Conservation (phyloP, 768 basidiomycete genomes). For the Lactarius hatsudake region DNA sequence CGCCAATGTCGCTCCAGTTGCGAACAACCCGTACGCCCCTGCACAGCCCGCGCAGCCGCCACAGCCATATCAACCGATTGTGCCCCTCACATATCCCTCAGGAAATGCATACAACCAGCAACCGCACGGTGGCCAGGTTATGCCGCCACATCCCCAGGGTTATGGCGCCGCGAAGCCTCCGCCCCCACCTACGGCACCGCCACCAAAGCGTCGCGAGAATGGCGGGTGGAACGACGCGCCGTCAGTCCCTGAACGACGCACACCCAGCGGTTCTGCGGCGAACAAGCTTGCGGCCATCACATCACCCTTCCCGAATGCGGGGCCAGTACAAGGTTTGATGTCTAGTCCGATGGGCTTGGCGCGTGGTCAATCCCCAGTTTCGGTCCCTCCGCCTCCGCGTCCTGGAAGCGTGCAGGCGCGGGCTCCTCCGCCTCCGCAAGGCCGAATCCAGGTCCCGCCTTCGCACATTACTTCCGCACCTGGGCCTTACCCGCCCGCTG, state of each 20-base stretch:
- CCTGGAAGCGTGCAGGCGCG: slow-evolving; percentile 51
- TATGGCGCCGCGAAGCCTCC: slow-evolving; percentile 41
- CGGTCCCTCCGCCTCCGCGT: slow-evolving; percentile 56
- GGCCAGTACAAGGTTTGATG: slow-evolving; percentile 31
- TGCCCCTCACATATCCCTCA: slow-evolving; percentile 15
- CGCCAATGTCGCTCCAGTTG: slow-evolving; percentile 14
- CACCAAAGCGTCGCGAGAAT: slow-evolving; percentile 49
- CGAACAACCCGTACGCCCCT: slow-evolving; percentile 30
- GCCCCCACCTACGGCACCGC: slow-evolving; percentile 57
- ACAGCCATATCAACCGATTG: slow-evolving; percentile 17
- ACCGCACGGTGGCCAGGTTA: slow-evolving; percentile 34
- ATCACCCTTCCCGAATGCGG: slow-evolving; percentile 81
- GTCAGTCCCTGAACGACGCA: slow-evolving; percentile 45
- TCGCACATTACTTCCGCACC: not conserved
- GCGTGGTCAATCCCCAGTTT: slow-evolving; percentile 41
- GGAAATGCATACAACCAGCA: slow-evolving; percentile 25
- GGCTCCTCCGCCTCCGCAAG: slow-evolving; percentile 17
- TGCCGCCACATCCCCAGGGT: slow-evolving; percentile 44
- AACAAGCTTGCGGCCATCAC: slow-evolving; percentile 72
- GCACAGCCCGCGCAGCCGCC: slow-evolving; percentile 13
- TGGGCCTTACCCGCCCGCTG: slow-evolving; percentile 17
- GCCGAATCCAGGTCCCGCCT: slow-evolving; percentile 18
- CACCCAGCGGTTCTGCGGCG: slow-evolving; percentile 45
- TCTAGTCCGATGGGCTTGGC: slow-evolving; percentile 24
- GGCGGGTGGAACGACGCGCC: slow-evolving; percentile 95